Evolutionary conservation across 148 eudicot species (phyloP).

Genomic region (Vaccinium macrocarpon): DNA sequence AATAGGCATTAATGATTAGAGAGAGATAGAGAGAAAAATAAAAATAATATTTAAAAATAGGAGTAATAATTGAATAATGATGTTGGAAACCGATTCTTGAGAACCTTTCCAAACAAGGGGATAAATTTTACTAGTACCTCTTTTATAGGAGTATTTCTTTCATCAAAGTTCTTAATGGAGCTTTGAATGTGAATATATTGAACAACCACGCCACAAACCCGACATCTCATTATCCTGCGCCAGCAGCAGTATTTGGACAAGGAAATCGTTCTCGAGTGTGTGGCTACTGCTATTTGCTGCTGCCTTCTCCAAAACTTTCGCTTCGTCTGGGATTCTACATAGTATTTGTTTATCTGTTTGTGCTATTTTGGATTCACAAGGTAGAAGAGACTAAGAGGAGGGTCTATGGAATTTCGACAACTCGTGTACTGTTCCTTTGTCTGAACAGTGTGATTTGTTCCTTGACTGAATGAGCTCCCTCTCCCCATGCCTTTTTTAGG

Average conservation of each 20-base stretch:
- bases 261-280: background rate
- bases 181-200: background rate
- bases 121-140: too few species aligned
- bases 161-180: background rate
- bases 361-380: background rate
- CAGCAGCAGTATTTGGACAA: background rate
- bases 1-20: too few species aligned
- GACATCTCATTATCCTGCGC: background rate
- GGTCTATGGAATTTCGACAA: constrained; percentile 13
- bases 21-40: too few species aligned
- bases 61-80: too few species aligned
- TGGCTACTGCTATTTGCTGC: constrained; percentile 2
- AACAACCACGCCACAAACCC: background rate
- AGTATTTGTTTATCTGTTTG: background rate
- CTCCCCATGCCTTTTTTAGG: constrained; percentile 93
- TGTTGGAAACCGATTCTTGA: too few species aligned
- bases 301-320: background rate
- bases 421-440: background rate
- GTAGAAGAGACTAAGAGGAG: background rate
- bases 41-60: too few species aligned
- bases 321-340: background rate
- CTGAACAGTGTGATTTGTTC: constrained; percentile 20
- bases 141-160: background rate
- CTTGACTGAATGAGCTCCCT: constrained; percentile 66
- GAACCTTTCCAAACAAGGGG: too few species aligned